These are phyloP conservation scores for Chaetomium tenue DNA, from an alignment of 495 filamentous ascomycete genomes.

Conservation along the genomic window DNA sequence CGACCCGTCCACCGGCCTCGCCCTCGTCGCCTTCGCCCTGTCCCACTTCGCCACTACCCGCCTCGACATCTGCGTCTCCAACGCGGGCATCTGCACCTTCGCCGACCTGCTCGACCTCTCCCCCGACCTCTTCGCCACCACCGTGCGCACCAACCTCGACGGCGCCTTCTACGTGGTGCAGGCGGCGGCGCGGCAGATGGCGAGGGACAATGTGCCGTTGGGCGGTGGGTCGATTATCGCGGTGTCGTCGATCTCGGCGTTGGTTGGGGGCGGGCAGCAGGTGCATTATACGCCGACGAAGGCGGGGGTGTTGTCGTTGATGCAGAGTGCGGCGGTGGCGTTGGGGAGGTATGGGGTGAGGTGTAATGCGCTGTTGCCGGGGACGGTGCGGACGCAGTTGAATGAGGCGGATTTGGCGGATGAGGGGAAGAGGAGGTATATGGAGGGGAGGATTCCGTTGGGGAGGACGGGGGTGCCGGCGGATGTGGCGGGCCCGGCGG, in stretches of 20 bases:
- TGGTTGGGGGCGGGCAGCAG: slow-evolving; percentile 79
- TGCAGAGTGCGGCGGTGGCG: slow-evolving; percentile 81
- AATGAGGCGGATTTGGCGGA: slow-evolving; percentile 78
- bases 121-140: slow-evolving; percentile 60
- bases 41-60: slow-evolving; percentile 51
- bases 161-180: slow-evolving; percentile 85
- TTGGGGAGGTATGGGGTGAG: slow-evolving; percentile 72
- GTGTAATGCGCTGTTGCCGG: slow-evolving; percentile 83
- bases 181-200: slow-evolving; percentile 80
- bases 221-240: slow-evolving; percentile 77
- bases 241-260: slow-evolving; percentile 76
- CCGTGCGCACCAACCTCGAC: slow-evolving; percentile 74
- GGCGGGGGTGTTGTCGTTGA: slow-evolving; percentile 76
- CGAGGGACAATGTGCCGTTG: slow-evolving; percentile 50
- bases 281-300: slow-evolving; percentile 92
- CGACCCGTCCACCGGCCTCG: slow-evolving; percentile 58
- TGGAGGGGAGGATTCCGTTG: slow-evolving; percentile 80
- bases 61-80: slow-evolving; percentile 80
- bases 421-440: slow-evolving; percentile 71
- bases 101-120: slow-evolving; percentile 74
- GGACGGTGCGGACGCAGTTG: slow-evolving; percentile 81
- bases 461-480: slow-evolving; percentile 65
- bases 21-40: slow-evolving; percentile 58
- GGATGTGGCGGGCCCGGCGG: slow-evolving; percentile 79
- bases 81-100: slow-evolving; percentile 84